phyloP scores from a whole-genome alignment of 495 filamentous ascomycete species.

The Stereocaulon alpinum region DNA sequence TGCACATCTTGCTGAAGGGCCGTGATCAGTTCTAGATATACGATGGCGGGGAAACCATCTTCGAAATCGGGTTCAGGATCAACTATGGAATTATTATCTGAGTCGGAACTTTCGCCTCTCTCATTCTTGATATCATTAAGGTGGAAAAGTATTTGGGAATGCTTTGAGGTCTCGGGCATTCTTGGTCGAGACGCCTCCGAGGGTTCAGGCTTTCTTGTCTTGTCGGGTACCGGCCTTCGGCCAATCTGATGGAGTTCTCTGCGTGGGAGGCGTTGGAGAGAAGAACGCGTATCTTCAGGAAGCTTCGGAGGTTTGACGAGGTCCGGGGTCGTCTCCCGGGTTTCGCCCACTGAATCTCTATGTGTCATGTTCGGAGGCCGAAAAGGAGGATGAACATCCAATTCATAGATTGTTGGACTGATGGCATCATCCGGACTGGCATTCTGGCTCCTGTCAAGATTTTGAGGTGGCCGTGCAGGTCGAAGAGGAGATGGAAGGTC shows the following conservation, averaged over 20 bases:
- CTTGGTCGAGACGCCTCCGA: background rate
- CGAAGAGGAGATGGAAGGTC: background rate
- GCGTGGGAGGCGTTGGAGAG: background rate
- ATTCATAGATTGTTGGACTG: background rate
- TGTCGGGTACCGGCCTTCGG: background rate
- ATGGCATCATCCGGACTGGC: background rate
- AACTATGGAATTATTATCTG: constrained; percentile 11
- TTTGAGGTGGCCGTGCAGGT: background rate
- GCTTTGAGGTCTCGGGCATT: background rate
- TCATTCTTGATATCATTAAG: constrained; percentile 9
- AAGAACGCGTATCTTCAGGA: background rate
- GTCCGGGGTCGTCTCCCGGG: no score
- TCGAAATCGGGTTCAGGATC: constrained; percentile 20
- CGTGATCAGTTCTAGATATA: constrained; percentile 16
- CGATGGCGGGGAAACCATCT: constrained; percentile 14
- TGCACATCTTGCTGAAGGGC: constrained; percentile 11
- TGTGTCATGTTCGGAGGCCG: background rate
- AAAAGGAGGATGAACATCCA: background rate
- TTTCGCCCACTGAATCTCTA: background rate
- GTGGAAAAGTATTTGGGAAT: constrained; percentile 5
- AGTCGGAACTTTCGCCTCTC: constrained; percentile 11
- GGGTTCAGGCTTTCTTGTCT: no score
- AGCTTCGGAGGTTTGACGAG: background rate
- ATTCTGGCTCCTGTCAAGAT: background rate
- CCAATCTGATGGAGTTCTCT: background rate